These are phyloP conservation scores for Scytalidium lignicola DNA, from an alignment of 2,329 filamentous ascomycete genomes.

Conservation along the genomic window DNA sequence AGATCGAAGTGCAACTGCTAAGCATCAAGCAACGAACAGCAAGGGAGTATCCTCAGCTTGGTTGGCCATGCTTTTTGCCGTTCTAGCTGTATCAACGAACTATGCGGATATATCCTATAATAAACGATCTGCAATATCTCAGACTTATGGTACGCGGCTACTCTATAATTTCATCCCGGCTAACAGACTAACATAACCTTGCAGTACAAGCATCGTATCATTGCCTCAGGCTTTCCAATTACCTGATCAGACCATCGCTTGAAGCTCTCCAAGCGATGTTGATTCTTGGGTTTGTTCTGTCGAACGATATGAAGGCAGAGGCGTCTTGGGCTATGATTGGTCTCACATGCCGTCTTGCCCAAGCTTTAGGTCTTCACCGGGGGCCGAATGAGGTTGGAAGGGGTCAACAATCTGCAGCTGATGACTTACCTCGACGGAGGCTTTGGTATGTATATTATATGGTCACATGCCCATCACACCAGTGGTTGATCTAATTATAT, in stretches of 20 bases:
- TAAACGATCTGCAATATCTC: slow-evolving; percentile 32
- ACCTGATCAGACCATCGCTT: slow-evolving; percentile 56
- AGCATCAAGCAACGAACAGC: slow-evolving; percentile 18
- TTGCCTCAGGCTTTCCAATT: slow-evolving; percentile 59
- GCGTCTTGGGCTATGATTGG: slow-evolving; percentile 62
- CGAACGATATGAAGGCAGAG: slow-evolving; percentile 67
- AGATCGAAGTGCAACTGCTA: slow-evolving; percentile 46
- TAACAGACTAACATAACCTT: not conserved
- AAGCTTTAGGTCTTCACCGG: slow-evolving; percentile 56
- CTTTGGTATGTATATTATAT: slow-evolving; percentile 20
- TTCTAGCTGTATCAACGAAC: slow-evolving; percentile 60
- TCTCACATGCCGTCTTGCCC: slow-evolving; percentile 59
- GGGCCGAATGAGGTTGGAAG: slow-evolving; percentile 21
- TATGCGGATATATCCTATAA: slow-evolving; percentile 59
- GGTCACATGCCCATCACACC: not conserved
- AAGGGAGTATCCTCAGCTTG: slow-evolving; percentile 53
- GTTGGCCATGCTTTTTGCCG: slow-evolving; percentile 61
- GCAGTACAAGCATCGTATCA: slow-evolving; percentile 47
- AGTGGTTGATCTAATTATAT: slow-evolving; percentile 6
- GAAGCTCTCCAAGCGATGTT: slow-evolving; percentile 62
- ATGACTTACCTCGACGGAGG: slow-evolving; percentile 22
- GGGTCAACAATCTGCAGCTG: slow-evolving; percentile 22
- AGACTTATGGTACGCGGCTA: slow-evolving; percentile 38
- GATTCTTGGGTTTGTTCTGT: slow-evolving; percentile 56
- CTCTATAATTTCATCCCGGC: not conserved